Conservation (phyloP, 345 rosid genomes). For the Aegle marmelos region DNA sequence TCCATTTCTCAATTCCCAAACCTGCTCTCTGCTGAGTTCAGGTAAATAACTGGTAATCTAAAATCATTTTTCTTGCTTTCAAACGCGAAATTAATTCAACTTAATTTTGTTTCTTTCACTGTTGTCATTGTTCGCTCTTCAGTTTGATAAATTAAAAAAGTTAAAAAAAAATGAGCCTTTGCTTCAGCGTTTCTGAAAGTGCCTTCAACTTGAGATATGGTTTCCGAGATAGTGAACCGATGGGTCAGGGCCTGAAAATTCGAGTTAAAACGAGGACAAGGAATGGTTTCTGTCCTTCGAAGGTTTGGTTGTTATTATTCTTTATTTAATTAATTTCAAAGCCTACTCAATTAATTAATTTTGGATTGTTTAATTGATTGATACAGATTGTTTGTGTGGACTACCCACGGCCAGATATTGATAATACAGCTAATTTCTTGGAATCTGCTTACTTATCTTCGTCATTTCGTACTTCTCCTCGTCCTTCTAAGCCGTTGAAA, state of each 20-base stretch:
- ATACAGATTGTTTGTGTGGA: conserved; percentile 77
- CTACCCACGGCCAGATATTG: conserved; percentile 84
- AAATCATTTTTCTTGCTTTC: too few relatives aligned
- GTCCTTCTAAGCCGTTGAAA: conserved; percentile 69
- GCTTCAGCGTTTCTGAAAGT: background rate
- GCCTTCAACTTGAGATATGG: conserved; percentile 8
- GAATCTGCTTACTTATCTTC: conserved; percentile 87
- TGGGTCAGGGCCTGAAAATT: conserved; percentile 45
- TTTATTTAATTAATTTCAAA: background rate
- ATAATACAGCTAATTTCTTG: conserved; percentile 67
- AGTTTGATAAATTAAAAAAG: too few relatives aligned
- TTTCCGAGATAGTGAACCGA: conserved; percentile 35
- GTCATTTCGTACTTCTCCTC: conserved; percentile 59
- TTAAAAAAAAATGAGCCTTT: background rate
- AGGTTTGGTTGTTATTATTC: conserved; percentile 36
- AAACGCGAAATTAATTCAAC: too few relatives aligned
- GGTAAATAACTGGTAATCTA: too few relatives aligned
- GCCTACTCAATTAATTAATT: background rate
- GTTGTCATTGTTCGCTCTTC: too few relatives aligned
- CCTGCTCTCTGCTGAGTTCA: too few relatives aligned
- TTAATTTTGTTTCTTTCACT: too few relatives aligned
- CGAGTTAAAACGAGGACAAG: conserved; percentile 30
- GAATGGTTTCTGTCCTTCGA: conserved; percentile 35
- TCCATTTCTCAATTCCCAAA: too few relatives aligned
- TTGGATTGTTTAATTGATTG: background rate